phyloP scores from a whole-genome alignment of 371 early-diverging fungal genomes.

The Rhizopus stolonifer region DNA sequence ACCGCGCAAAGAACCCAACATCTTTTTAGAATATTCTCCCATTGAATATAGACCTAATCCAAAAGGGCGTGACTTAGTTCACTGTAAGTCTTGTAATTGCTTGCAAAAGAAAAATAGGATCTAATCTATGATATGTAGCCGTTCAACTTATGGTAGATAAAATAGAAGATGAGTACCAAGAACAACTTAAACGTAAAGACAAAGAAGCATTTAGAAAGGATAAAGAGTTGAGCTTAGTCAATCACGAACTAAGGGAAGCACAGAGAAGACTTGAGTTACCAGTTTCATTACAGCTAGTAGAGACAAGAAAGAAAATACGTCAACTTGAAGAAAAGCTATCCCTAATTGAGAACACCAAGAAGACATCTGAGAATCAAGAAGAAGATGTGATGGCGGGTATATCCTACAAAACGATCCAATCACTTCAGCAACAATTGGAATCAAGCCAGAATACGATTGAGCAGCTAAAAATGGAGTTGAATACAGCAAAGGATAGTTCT shows the following conservation, averaged over 20 bases:
- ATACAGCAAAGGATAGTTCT: constrained; percentile 28
- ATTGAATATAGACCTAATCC: constrained; percentile 14
- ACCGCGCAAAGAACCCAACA: constrained; percentile 9
- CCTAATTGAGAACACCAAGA: constrained; percentile 4
- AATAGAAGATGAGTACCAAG: constrained; percentile 57
- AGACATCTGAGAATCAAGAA: background rate
- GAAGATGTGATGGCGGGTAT: constrained; percentile 8
- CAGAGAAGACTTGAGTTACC: constrained; percentile 40
- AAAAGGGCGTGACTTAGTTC: constrained; percentile 39
- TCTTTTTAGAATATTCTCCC: constrained; percentile 8
- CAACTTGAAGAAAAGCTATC: constrained; percentile 44
- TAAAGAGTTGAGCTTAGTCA: constrained; percentile 55
- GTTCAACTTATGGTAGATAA: constrained; percentile 60
- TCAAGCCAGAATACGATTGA: constrained; percentile 48
- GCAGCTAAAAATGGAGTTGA: constrained; percentile 41
- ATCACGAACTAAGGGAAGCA: constrained; percentile 48
- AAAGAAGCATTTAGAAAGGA: constrained; percentile 57
- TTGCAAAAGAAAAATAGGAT: background rate
- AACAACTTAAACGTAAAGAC: constrained; percentile 56
- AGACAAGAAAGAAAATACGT: constrained; percentile 53
- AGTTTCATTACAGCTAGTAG: constrained; percentile 46
- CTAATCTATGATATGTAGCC: constrained; percentile 22
- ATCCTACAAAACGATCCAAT: constrained; percentile 25
- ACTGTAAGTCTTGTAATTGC: constrained; percentile 29
- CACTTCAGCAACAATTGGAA: constrained; percentile 42